Percentiles rank a stretch among this genome's conserved stretches.
These are phyloP conservation scores for Mycena polygramma DNA, from an alignment of 768 basidiomycete species.

Conservation along the genomic window DNA sequence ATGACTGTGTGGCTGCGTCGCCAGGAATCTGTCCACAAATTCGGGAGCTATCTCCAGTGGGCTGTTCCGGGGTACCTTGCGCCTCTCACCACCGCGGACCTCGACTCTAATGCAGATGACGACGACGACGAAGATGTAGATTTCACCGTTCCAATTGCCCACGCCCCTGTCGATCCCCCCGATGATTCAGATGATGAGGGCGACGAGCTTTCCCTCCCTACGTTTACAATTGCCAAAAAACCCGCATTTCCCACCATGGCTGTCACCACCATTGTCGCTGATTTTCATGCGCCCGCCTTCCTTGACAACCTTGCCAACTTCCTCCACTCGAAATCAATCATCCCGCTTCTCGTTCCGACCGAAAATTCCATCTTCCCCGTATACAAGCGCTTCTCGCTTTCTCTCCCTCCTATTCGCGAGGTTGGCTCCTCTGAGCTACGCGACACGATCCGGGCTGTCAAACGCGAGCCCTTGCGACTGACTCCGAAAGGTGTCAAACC, in stretches of 20 bases:
- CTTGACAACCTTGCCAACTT: slow-evolving; percentile 16
- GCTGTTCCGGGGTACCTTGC: slow-evolving; percentile 13
- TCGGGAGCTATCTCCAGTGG: slow-evolving; percentile 19
- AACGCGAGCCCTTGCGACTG: not conserved
- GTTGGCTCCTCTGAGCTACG: slow-evolving; percentile 3
- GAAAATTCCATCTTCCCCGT: slow-evolving; percentile 31
- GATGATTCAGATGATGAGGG: slow-evolving; percentile 9
- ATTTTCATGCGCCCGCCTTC: slow-evolving; percentile 32
- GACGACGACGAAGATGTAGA: not conserved
- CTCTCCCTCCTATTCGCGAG: slow-evolving; percentile 38
- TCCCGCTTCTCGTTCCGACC: not conserved
- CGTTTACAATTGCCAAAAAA: slow-evolving; percentile 32
- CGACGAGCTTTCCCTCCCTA: not conserved
- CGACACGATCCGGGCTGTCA: slow-evolving; percentile 38
- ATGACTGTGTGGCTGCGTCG: slow-evolving; percentile 51
- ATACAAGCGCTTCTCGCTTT: slow-evolving; percentile 38
- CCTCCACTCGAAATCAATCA: slow-evolving; percentile 9
- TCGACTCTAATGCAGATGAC: not conserved
- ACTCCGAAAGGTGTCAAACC: slow-evolving; percentile 36
- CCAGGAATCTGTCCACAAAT: slow-evolving; percentile 42
- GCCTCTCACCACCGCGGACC: not conserved
- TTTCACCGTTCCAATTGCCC: no score
- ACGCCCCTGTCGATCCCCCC: not conserved
- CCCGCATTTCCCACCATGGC: slow-evolving; percentile 21
- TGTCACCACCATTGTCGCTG: slow-evolving; percentile 3